Conservation (phyloP, 2,329 filamentous ascomycete species). For the Sclerotinia minor region DNA sequence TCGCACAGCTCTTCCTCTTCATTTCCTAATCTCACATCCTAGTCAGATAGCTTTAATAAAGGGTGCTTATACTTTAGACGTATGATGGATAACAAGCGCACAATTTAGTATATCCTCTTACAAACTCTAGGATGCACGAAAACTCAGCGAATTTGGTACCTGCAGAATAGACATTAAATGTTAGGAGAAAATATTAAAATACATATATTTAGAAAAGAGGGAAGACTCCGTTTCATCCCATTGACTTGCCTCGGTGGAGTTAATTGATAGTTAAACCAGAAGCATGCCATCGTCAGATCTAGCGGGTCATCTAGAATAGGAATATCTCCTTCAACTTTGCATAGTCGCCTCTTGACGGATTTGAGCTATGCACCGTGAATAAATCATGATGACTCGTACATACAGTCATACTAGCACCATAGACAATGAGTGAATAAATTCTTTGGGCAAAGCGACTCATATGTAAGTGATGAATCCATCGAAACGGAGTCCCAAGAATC, state of each 20-base stretch:
- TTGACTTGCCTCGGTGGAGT: not conserved
- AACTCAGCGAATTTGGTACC: not conserved
- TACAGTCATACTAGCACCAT: not conserved
- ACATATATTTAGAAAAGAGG: not conserved
- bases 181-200: not conserved
- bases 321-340: not conserved
- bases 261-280: not conserved
- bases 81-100: not conserved
- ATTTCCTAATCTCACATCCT: not conserved
- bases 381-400: constrained; percentile 4
- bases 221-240: not conserved
- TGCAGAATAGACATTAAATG: not conserved
- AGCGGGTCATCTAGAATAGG: not conserved
- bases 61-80: not conserved
- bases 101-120: not conserved
- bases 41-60: not conserved
- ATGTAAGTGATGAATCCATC: not conserved
- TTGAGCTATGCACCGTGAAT: not conserved
- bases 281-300: not conserved
- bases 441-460: not conserved
- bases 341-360: not conserved
- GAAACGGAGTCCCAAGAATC: not conserved
- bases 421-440: not conserved
- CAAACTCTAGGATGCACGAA: not conserved
- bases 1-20: not conserved